These are phyloP conservation scores for Picea sitchensis DNA, from an alignment of 75 land plant genomes.

Conservation along the genomic window DNA sequence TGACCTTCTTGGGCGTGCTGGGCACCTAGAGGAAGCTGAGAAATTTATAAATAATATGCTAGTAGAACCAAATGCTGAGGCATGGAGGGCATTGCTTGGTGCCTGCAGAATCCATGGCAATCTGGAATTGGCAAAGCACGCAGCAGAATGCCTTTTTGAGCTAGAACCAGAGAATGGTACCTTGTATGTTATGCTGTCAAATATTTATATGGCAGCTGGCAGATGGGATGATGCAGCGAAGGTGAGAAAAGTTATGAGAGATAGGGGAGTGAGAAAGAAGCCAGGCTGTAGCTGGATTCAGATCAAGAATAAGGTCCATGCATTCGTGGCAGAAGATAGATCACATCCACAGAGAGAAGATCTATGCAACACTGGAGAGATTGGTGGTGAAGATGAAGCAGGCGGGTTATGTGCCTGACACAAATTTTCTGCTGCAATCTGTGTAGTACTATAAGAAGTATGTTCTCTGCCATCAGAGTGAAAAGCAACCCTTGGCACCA, in stretches of 20 bases:
- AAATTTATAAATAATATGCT: slow-evolving; percentile 32
- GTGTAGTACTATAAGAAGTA: no score
- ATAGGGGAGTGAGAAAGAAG: slow-evolving; percentile 25
- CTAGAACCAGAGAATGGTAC: slow-evolving; percentile 42
- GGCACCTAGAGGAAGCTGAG: slow-evolving; percentile 45
- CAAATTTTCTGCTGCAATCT: background rate
- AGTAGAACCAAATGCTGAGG: slow-evolving; percentile 28
- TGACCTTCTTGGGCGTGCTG: slow-evolving; percentile 56
- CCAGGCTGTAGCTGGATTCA: slow-evolving; percentile 36
- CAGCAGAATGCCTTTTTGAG: slow-evolving; percentile 31
- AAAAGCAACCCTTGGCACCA: no score
- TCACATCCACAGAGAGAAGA: background rate
- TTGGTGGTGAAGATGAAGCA: slow-evolving; percentile 4
- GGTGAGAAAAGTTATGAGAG: slow-evolving; percentile 34
- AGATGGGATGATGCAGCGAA: slow-evolving; percentile 20
- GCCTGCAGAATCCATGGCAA: slow-evolving; percentile 50
- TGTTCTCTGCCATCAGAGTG: no score
- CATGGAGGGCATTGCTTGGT: slow-evolving; percentile 36
- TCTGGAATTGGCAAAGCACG: slow-evolving; percentile 34
- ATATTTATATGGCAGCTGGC: slow-evolving; percentile 38
- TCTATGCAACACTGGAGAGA: slow-evolving; percentile 4
- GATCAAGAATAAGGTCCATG: slow-evolving; percentile 11
- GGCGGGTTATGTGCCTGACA: slow-evolving; percentile 6
- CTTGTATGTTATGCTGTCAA: slow-evolving; percentile 41
- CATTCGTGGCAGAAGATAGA: slow-evolving; percentile 5